phyloP scores from a whole-genome alignment of 1,284 basidiomycete genomes.

The Melampsora americana region DNA sequence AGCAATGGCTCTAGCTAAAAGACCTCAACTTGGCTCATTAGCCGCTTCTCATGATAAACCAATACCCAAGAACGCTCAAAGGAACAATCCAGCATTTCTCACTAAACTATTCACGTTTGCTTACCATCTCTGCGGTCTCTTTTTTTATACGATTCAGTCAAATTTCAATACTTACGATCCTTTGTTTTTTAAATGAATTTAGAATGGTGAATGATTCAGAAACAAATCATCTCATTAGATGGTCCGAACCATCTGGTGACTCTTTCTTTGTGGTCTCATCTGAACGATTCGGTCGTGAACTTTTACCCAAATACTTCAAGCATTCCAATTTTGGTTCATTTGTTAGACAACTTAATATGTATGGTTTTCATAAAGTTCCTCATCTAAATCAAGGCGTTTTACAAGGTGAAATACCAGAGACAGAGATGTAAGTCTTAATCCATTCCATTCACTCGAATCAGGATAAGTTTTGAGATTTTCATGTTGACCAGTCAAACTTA shows the following conservation, averaged over 20 bases:
- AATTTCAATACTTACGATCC: neutral
- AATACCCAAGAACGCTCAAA: conserved; percentile 47
- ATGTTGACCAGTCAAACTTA: neutral
- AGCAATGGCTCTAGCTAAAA: conserved; percentile 21
- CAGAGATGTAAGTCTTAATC: conserved; percentile 67
- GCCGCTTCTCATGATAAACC: conserved; percentile 15
- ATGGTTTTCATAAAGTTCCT: conserved; percentile 55
- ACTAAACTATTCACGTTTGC: conserved; percentile 85
- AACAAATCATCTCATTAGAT: conserved; percentile 79
- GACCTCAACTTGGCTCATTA: conserved; percentile 13
- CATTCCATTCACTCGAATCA: neutral
- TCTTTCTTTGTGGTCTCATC: conserved; percentile 90
- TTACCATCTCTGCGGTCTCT: neutral
- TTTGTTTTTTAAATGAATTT: conserved; percentile 39
- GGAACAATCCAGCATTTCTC: conserved; percentile 71
- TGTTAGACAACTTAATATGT: conserved; percentile 93
- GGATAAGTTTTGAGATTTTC: neutral
- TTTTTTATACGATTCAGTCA: too few species aligned
- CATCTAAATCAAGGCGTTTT: conserved; percentile 93
- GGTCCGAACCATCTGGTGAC: conserved; percentile 76
- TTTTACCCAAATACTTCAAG: conserved; percentile 91
- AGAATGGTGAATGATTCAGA: conserved; percentile 87
- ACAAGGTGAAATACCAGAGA: conserved; percentile 64
- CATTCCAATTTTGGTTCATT: conserved; percentile 92
- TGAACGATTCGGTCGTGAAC: conserved; percentile 83